Percentiles rank a stretch among this genome's conserved stretches.
Evolutionary conservation across 352 stramenopile genomes (phyloP).

Genomic region (Globisporangium mamillatum): DNA sequence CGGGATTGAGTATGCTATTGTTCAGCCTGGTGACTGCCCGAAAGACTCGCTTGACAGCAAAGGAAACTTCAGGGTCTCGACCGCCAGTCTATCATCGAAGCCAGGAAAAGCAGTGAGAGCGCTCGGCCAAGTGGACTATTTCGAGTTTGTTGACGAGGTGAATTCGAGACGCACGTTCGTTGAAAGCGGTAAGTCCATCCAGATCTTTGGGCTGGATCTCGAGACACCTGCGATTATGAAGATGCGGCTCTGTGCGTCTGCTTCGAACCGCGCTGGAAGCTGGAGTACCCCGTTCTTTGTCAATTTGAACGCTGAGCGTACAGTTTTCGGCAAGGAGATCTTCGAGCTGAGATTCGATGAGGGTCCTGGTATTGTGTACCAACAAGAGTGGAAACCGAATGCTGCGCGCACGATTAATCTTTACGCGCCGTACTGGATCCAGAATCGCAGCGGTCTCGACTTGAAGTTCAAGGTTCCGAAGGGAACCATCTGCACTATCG

Average conservation of each 20-base stretch:
- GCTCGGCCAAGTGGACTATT: constrained; percentile 60
- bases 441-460: constrained; percentile 80
- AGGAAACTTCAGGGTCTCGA: constrained; percentile 46
- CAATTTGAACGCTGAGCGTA: constrained; percentile 43
- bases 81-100: constrained; percentile 36
- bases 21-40: constrained; percentile 74
- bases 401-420: constrained; percentile 59
- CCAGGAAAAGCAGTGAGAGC: constrained; percentile 42
- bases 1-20: constrained; percentile 80
- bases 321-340: constrained; percentile 44
- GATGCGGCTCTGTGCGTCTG: constrained; percentile 64
- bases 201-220: constrained; percentile 81
- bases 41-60: constrained; percentile 51
- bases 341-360: constrained; percentile 68
- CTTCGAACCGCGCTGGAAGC: constrained; percentile 34
- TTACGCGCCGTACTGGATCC: constrained; percentile 82
- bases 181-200: constrained; percentile 75
- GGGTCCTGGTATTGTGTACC: constrained; percentile 59
- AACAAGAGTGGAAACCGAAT: constrained; percentile 66
- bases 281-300: constrained; percentile 74
- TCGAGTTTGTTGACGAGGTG: constrained; percentile 71
- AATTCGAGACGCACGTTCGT: constrained; percentile 73
- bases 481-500: constrained; percentile 50
- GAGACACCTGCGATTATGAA: constrained; percentile 68
- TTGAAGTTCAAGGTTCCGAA: constrained; percentile 62